A percentile compares a stretch with the other conserved stretches of the same genome.
Conservation (phyloP, 345 rosid species). For the Limnanthes douglasii region DNA sequence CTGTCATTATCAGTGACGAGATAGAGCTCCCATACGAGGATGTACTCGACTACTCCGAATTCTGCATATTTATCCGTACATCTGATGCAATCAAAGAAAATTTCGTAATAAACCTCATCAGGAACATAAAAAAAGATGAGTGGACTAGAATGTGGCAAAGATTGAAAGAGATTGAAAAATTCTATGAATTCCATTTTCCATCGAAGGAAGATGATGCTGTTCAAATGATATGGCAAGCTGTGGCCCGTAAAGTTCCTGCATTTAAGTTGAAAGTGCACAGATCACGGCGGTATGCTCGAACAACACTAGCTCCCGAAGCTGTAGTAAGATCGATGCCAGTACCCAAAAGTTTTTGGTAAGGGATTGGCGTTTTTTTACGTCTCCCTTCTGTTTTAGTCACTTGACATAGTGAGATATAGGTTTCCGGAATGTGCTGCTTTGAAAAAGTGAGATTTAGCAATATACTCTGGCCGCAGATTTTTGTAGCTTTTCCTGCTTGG, state of each 20-base stretch:
- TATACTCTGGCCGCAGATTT: too few relatives aligned
- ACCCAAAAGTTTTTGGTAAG: conserved; percentile 42
- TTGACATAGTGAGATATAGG: too few relatives aligned
- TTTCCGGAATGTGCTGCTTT: too few relatives aligned
- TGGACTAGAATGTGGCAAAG: conserved; percentile 76
- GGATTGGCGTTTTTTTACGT: not conserved
- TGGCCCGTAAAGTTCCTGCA: conserved; percentile 67
- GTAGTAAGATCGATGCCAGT: conserved; percentile 17
- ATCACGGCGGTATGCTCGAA: conserved; percentile 33
- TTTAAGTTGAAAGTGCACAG: conserved; percentile 51
- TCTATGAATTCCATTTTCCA: conserved; percentile 62
- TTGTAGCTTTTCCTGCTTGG: too few relatives aligned
- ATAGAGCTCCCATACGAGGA: conserved; percentile 96
- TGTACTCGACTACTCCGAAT: conserved; percentile 76
- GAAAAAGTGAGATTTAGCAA: too few relatives aligned
- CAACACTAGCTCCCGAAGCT: conserved; percentile 5
- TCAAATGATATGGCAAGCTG: conserved; percentile 92
- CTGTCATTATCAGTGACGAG: conserved; percentile 87
- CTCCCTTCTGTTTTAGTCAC: too few relatives aligned
- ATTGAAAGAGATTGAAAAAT: conserved; percentile 45
- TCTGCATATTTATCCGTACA: conserved; percentile 77
- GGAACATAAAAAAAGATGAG: conserved; percentile 51
- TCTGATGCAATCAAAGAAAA: conserved; percentile 64
- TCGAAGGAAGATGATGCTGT: conserved; percentile 68
- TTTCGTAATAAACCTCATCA: conserved; percentile 45